phyloP scores from a whole-genome alignment of 2,329 filamentous ascomycete species.

The Bipolaris gigantea region DNA sequence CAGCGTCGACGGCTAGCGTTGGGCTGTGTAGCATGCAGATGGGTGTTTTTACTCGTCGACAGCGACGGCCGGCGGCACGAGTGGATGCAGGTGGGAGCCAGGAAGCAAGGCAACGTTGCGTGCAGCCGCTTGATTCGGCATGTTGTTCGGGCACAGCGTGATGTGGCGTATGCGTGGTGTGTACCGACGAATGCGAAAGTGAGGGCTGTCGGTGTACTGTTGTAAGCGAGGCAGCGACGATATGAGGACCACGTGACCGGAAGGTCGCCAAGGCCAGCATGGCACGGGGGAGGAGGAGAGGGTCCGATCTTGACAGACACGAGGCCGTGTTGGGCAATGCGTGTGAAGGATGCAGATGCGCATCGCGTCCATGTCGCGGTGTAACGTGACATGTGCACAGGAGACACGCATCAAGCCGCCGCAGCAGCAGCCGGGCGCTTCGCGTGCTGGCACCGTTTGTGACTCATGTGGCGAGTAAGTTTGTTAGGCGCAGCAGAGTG shows the following conservation, averaged over 20 bases:
- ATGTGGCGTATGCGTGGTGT: slow-evolving; percentile 16
- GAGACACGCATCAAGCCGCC: not conserved
- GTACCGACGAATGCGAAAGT: no score
- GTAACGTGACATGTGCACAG: slow-evolving; percentile 12
- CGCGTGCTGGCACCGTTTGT: not conserved
- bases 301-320: not conserved
- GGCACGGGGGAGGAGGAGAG: not conserved
- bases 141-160: slow-evolving; percentile 23
- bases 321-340: not conserved
- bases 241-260: slow-evolving; percentile 20
- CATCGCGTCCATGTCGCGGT: slow-evolving; percentile 16
- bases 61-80: slow-evolving; percentile 15
- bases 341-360: not conserved
- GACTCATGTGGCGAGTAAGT: slow-evolving; percentile 11
- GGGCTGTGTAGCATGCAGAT: slow-evolving; percentile 33
- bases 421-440: no score
- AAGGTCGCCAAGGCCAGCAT: no score
- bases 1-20: slow-evolving; percentile 29
- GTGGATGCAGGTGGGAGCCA: slow-evolving; percentile 18
- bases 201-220: no score
- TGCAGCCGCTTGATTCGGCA: slow-evolving; percentile 20
- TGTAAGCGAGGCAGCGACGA: slow-evolving; percentile 15
- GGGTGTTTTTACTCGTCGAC: slow-evolving; percentile 34
- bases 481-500: not conserved
- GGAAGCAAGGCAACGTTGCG: slow-evolving; percentile 28